Conservation (phyloP, 2,329 filamentous ascomycete species). For the Emmonsia crescens region DNA sequence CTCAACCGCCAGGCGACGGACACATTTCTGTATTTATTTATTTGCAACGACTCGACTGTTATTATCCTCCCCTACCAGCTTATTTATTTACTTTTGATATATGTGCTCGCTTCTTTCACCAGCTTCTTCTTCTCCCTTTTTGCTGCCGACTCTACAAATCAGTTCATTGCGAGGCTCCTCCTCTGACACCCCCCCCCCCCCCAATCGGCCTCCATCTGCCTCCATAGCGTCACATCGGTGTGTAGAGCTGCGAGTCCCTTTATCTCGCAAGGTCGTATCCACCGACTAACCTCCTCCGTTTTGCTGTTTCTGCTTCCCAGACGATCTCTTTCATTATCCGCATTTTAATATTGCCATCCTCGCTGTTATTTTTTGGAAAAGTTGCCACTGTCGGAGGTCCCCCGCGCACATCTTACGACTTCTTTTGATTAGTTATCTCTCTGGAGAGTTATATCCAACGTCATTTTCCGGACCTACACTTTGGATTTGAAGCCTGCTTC, state of each 20-base stretch:
- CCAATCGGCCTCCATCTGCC: too few species aligned
- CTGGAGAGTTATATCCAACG: not conserved
- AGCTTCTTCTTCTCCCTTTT: not conserved
- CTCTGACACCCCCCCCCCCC: not conserved
- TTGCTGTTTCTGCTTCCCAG: not conserved
- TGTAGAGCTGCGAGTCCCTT: conserved; percentile 7
- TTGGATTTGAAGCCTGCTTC: not conserved
- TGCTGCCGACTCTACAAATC: too few species aligned
- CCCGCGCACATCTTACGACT: not conserved
- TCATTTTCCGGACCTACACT: not conserved
- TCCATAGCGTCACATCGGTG: conserved; percentile 14
- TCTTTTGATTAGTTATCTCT: not conserved
- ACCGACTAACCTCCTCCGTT: conserved; percentile 5
- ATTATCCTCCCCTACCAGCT: too few species aligned
- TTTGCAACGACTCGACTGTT: too few species aligned
- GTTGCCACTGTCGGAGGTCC: not conserved
- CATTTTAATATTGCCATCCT: not conserved
- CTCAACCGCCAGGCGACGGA: too few species aligned
- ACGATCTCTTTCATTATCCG: not conserved
- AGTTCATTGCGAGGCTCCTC: not conserved
- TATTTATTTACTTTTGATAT: too few species aligned
- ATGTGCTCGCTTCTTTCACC: too few species aligned
- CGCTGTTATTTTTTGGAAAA: not conserved
- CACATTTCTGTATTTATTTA: too few species aligned
- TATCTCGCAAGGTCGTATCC: conserved; percentile 12